These are phyloP conservation scores for Panicum virgatum DNA, from an alignment of 202 grass and related monocot genomes.

Conservation along the genomic window DNA sequence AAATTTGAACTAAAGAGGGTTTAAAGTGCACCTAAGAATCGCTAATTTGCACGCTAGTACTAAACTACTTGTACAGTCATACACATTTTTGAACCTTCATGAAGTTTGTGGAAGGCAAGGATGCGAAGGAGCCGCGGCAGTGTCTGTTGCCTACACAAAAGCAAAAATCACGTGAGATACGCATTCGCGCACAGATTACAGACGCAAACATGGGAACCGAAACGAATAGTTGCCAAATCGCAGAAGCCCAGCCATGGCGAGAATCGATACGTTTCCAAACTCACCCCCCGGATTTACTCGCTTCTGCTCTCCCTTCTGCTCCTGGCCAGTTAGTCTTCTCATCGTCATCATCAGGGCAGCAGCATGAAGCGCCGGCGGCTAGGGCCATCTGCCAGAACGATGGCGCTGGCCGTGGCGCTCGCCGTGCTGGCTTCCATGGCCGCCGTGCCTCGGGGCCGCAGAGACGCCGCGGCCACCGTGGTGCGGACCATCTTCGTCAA, in stretches of 20 bases:
- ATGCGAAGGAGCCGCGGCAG: not conserved
- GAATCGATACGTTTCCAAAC: slow-evolving; percentile 22
- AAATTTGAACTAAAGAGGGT: no score
- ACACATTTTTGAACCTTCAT: no score
- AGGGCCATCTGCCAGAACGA: not conserved
- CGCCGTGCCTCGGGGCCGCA: not conserved
- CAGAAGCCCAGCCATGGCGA: not conserved
- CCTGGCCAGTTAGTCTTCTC: not conserved
- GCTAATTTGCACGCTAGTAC: no score
- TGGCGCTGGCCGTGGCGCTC: slow-evolving; percentile 3
- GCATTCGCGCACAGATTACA: slow-evolving; percentile 5
- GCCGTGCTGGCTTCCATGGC: not conserved
- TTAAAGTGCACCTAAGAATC: no score
- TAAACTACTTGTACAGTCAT: no score
- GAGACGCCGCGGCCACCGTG: slow-evolving; percentile 8
- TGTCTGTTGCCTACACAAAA: not conserved
- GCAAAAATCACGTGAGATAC: not conserved
- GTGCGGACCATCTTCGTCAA: slow-evolving; percentile 42
- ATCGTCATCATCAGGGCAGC: not conserved
- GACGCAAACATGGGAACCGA: slow-evolving; percentile 6
- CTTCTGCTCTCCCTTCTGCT: not conserved
- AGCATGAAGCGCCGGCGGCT: slow-evolving; percentile 11
- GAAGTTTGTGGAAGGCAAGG: not conserved
- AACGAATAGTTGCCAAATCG: slow-evolving; percentile 16
- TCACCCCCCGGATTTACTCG: not conserved